Evolutionary conservation across 1,284 basidiomycete species (phyloP).

Genomic region (Coriolopsis trogii): DNA sequence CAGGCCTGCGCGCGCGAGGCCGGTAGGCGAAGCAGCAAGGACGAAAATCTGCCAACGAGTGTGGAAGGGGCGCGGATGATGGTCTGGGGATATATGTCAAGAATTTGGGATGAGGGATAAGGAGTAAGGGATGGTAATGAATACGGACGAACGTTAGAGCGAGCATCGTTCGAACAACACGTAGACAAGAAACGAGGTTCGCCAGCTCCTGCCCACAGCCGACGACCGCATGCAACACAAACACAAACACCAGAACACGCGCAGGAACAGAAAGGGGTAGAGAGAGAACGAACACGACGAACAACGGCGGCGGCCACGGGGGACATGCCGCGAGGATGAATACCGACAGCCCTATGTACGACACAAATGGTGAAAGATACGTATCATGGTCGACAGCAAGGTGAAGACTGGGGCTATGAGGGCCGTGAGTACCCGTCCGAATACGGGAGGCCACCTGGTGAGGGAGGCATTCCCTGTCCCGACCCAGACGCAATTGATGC

Average conservation of each 20-base stretch:
- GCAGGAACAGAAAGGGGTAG: background rate
- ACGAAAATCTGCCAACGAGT: background rate
- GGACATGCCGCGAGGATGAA: background rate
- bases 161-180: too few relatives aligned
- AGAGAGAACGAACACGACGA: background rate
- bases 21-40: background rate
- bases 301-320: constrained; percentile 4
- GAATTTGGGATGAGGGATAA: too few relatives aligned
- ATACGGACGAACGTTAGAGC: too few relatives aligned
- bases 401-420: constrained; percentile 11
- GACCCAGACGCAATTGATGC: background rate
- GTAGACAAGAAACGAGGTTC: too few relatives aligned
- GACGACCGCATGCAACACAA: constrained; percentile 4
- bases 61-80: too few relatives aligned
- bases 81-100: too few relatives aligned
- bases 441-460: background rate
- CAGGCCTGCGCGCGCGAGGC: too few relatives aligned
- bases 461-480: background rate
- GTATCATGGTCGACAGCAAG: background rate
- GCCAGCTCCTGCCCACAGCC: constrained; percentile 5
- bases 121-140: too few relatives aligned
- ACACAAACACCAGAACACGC: too few relatives aligned
- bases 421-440: constrained; percentile 2
- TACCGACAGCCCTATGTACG: constrained; percentile 4
- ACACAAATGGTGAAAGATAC: background rate